Conservation (phyloP, 1,284 basidiomycete species). For the Lentinula novae-zelandiae region DNA sequence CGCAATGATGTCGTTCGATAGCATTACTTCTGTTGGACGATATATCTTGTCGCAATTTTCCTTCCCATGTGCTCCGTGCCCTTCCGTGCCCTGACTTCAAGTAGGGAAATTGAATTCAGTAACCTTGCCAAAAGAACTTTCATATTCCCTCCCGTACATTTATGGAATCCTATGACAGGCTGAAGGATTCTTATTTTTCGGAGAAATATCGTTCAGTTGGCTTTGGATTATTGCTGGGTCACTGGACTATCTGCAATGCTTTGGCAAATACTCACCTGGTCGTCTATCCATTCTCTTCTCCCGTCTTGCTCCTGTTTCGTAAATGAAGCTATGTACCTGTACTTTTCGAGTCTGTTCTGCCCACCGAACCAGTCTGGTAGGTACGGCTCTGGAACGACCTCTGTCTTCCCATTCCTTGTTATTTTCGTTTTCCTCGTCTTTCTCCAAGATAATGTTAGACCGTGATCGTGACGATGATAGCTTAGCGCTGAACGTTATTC, state of each 20-base stretch:
- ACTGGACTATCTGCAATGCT: not conserved
- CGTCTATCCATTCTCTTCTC: not conserved
- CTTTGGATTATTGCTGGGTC: too few species aligned
- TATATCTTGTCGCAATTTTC: too few species aligned
- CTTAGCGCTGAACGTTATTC: not conserved
- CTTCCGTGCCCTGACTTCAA: not conserved
- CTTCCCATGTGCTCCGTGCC: not conserved
- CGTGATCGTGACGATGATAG: not conserved
- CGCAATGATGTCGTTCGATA: not conserved
- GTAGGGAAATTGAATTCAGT: not conserved
- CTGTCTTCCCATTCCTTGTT: not conserved
- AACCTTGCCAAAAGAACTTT: not conserved
- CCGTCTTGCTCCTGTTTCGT: not conserved
- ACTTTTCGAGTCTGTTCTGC: not conserved
- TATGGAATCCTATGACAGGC: not conserved
- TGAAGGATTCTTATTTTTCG: not conserved
- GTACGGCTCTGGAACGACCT: constrained; percentile 8
- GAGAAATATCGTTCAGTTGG: not conserved
- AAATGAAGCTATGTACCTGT: not conserved
- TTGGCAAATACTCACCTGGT: not conserved
- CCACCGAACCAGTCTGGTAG: not conserved
- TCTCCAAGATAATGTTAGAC: not conserved
- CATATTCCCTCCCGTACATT: not conserved
- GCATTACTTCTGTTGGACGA: not conserved
- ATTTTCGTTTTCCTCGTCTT: not conserved